These are phyloP conservation scores for Tolypocladium ovalisporum DNA, from an alignment of 2,329 filamentous ascomycete genomes.

Conservation along the genomic window DNA sequence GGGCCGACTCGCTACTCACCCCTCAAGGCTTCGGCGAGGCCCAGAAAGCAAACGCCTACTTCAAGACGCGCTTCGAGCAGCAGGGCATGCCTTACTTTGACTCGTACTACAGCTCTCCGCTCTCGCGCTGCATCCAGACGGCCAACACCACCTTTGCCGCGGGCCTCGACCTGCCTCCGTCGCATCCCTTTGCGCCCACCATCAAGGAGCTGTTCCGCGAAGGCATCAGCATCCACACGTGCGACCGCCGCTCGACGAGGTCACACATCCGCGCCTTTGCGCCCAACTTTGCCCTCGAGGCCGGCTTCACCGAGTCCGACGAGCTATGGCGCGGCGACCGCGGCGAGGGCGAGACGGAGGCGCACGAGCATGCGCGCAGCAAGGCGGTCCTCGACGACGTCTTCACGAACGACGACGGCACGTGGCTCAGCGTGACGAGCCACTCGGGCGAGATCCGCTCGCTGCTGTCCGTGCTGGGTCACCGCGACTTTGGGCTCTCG, in stretches of 20 bases:
- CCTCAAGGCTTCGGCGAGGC: conserved; percentile 45
- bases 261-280: conserved; percentile 40
- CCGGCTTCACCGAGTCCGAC: conserved; percentile 47
- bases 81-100: conserved; percentile 50
- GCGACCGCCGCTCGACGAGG: conserved; percentile 48
- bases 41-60: conserved; percentile 46
- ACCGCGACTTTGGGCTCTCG: conserved; percentile 48
- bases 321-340: conserved; percentile 33
- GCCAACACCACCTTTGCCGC: conserved; percentile 48
- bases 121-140: conserved; percentile 52
- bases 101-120: conserved; percentile 53
- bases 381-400: conserved; percentile 44
- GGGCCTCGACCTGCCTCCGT: conserved; percentile 35
- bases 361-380: conserved; percentile 37
- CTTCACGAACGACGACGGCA: conserved; percentile 38
- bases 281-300: conserved; percentile 45
- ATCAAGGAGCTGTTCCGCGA: conserved; percentile 58
- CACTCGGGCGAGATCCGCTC: conserved; percentile 47
- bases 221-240: conserved; percentile 57
- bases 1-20: conserved; percentile 55
- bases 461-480: conserved; percentile 44
- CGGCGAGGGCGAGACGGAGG: conserved; percentile 27
- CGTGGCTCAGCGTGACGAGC: conserved; percentile 48
- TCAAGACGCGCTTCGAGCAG: conserved; percentile 37
- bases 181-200: conserved; percentile 41